Evolutionary conservation across 805 yeast species (phyloP), one percentile per base, ranked within the genome.

Genomic region (Metschnikowia matae): DNA sequence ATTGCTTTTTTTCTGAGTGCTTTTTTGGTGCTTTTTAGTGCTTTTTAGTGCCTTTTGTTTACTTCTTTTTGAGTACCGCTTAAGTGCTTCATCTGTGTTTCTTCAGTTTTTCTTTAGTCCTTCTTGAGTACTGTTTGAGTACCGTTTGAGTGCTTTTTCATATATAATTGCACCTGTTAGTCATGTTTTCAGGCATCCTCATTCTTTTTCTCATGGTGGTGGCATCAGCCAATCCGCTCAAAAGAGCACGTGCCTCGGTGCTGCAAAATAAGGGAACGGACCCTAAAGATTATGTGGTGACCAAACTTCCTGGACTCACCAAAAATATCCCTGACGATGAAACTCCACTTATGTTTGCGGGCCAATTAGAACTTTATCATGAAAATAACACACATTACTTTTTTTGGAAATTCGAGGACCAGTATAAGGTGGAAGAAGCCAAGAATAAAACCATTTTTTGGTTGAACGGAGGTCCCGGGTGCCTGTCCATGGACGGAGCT

Each of bases 381-480:
- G 80, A 75, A 37, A 75, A 76, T 53, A 68, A 78, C 37, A 82
- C 85, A 31, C 75, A 79, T 58, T 77, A 87, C 60, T 90, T 86
- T 62, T 90, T 88, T 63, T 88, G 96, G 96, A 81, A 80, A 60
- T 84, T 83, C 48, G 69, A 51, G n/a, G 77, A 73, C 53, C 48
- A 51, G 10, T 48, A 64, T 34, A 64, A 66, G 46, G 49, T 59
- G 10, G 65, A 65, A 0, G 68, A 63, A 38, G 65, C 74, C 21
- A 57, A 59, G 37, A 70, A 75, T 56, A 76, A 75, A 54, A 74
- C 87, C 20, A 77, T 86, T 7, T 77, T 94, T 48, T 94, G 99
- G 98, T 75, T 94, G 20, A 94, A 94, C 65, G 99, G 99, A 37
- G 99, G 99, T 0, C 99, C 99, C 0, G 99, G 99, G 0, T 94